phyloP scores from a whole-genome alignment of 306 rosid species.

The Vachellia pachyceras region DNA sequence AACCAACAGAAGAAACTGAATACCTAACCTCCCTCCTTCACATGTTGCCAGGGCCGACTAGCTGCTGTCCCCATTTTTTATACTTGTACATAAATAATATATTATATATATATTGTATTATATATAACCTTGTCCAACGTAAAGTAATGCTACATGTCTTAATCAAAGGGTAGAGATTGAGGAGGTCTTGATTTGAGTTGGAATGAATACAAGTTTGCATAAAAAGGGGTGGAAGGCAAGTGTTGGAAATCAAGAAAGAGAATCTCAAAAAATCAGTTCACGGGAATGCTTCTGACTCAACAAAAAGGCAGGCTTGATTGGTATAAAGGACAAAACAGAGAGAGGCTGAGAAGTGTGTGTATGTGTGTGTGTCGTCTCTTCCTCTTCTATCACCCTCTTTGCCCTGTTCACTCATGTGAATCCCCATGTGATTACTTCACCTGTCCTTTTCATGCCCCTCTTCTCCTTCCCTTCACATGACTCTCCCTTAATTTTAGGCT shows the following conservation, averaged over 20 bases:
- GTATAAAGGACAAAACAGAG: slow-evolving; percentile 46
- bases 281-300: slow-evolving; percentile 54
- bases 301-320: slow-evolving; percentile 21
- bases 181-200: not conserved
- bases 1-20: slow-evolving; percentile 45
- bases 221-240: not conserved
- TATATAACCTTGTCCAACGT: not conserved
- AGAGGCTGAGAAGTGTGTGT: slow-evolving; percentile 39
- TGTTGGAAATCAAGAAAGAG: not conserved
- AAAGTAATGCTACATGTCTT: not conserved
- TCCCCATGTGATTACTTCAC: slow-evolving; percentile 53
- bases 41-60: slow-evolving; percentile 40
- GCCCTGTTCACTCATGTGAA: slow-evolving; percentile 52
- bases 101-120: too few relatives aligned
- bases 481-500: slow-evolving; percentile 17
- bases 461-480: slow-evolving; percentile 47
- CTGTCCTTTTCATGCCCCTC: slow-evolving; percentile 46
- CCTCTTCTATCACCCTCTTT: slow-evolving; percentile 37
- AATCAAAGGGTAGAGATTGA: not conserved
- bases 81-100: not conserved
- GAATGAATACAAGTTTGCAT: slow-evolving; percentile 1
- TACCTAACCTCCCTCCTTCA: slow-evolving; percentile 31
- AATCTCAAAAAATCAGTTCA: slow-evolving; percentile 44
- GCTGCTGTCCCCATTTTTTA: slow-evolving; percentile 18
- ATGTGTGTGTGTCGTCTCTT: slow-evolving; percentile 27